These are phyloP conservation scores for Filobasidium floriforme DNA, from an alignment of 768 basidiomycete species.

Conservation along the genomic window DNA sequence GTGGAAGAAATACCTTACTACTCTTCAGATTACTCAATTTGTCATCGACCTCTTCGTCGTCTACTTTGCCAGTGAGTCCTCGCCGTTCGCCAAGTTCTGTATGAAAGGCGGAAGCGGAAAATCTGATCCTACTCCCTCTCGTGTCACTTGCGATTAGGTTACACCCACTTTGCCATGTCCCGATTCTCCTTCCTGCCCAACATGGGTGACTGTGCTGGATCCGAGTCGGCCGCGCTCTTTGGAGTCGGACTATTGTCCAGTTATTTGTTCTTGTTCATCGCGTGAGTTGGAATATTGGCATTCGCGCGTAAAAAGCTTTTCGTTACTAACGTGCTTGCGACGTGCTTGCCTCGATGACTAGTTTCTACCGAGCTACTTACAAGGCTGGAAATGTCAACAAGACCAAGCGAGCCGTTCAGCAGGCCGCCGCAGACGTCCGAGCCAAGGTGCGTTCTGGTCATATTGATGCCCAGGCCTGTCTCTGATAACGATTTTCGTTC, in stretches of 20 bases:
- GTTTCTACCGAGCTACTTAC: conserved; percentile 46
- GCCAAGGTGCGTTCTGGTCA: conserved; percentile 32
- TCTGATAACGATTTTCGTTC: too few species aligned
- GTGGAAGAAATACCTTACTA: conserved; percentile 99
- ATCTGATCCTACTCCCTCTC: conserved; percentile 17
- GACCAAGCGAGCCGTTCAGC: conserved; percentile 24
- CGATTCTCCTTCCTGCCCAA: conserved; percentile 59
- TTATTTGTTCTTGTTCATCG: conserved; percentile 92
- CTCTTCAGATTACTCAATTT: conserved; percentile 94
- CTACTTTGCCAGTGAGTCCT: conserved; percentile 70
- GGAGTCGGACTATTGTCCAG: conserved; percentile 81
- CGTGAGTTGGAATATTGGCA: conserved; percentile 37
- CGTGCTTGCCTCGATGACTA: conserved; percentile 19
- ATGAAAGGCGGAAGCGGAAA: not conserved
- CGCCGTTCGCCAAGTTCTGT: not conserved
- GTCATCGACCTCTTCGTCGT: conserved; percentile 81
- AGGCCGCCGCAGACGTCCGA: conserved; percentile 30
- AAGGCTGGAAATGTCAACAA: conserved; percentile 38
- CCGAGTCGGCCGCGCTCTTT: conserved; percentile 76
- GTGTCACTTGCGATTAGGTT: conserved; percentile 48
- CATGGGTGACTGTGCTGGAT: conserved; percentile 76
- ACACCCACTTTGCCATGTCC: conserved; percentile 66
- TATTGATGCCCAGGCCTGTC: too few species aligned
- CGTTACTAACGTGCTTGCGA: not conserved
- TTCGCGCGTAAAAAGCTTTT: not conserved